Base-by-base conservation (phyloP, 202 grass and related monocot species). In the Tripidium arundinaceum region DNA sequence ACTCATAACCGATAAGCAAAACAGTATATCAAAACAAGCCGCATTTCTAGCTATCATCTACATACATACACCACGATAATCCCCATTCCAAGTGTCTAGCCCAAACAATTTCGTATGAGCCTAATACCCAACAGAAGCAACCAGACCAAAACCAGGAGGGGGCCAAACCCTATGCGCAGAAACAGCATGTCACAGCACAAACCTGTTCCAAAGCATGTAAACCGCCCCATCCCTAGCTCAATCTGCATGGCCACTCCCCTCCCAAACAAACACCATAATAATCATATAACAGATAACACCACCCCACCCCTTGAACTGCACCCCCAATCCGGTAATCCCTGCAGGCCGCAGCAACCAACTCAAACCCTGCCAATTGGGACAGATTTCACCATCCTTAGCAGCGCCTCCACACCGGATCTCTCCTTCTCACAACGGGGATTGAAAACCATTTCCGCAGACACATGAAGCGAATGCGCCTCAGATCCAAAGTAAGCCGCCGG, bases 401-500 rank as follows among this genome's bases (percentile, higher is more conserved):
- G 13, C 13, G 12, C 9, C 77, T 41, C 63, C 22, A 57, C 43
- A 31, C n/a, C 63, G 38, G 9, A 77, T 38, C 45, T 27, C 63
- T 1, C 21, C 45, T 8, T 1, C 46, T 36, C 8, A 11, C 26
- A 22, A 57, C 62, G 21, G 9, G 19, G 8, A 24, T 15, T 7
- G 64, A 24, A 33, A 46, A 28, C 72, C 8, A 9, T 50, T n/a
- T 16, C 42, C 31, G 57, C 74, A 50, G 59, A 28, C 24, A 83
- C n/a, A 18, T 31, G 34, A 19, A 47, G 62, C 63, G 83, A 79
- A 49, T 49, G 75, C 67, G 33, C 26, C 55, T 72, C 65, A 86
- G 71, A 86, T 88, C 78, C 68, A 11, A 16, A 27, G 41, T 36
- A 70, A 18, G 40, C 26, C 16, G 49, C 12, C 46, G 12, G 21